These are phyloP conservation scores for Casuarina glauca DNA, from an alignment of 306 rosid species.

Conservation along the genomic window DNA sequence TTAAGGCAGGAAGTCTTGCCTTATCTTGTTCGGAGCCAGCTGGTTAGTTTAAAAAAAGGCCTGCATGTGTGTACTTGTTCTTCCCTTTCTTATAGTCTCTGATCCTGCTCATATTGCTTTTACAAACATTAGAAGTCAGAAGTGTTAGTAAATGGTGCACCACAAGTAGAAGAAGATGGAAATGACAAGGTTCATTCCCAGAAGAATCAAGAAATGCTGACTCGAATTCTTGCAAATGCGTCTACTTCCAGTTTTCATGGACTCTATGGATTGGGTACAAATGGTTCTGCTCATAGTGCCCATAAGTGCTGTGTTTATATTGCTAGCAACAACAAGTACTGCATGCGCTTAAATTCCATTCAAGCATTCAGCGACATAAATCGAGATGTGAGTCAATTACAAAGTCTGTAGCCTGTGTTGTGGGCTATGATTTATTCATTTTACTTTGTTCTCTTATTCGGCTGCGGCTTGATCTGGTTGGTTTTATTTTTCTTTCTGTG, in stretches of 20 bases:
- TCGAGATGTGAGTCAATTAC: conserved; percentile 77
- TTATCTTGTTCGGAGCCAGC: conserved; percentile 90
- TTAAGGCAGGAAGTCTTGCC: conserved; percentile 87
- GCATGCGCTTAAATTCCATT: conserved; percentile 81
- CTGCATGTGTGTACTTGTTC: conserved; percentile 26
- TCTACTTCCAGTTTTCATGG: conserved; percentile 74
- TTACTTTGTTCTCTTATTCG: conserved; percentile 14
- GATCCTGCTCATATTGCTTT: conserved; percentile 40
- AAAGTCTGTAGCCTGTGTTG: conserved; percentile 18
- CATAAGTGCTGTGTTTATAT: conserved; percentile 97
- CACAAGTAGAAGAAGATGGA: conserved; percentile 79
- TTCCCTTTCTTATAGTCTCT: conserved; percentile 30
- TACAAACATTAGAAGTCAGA: conserved; percentile 69
- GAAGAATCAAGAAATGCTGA: conserved; percentile 58
- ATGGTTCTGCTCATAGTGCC: conserved; percentile 51
- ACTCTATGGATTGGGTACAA: conserved; percentile 44
- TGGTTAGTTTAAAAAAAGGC: conserved; percentile 66
- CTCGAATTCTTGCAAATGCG: conserved; percentile 77
- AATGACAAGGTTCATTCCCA: conserved; percentile 58
- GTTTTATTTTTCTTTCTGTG: conserved; percentile 21
- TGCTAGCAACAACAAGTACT: conserved; percentile 73
- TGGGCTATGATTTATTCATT: background rate
- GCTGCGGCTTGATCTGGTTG: conserved; percentile 17
- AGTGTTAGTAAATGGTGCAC: conserved; percentile 53
- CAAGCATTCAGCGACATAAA: conserved; percentile 90